Conservation (phyloP, 2,329 filamentous ascomycete genomes). For the Colletotrichum eleusines region DNA sequence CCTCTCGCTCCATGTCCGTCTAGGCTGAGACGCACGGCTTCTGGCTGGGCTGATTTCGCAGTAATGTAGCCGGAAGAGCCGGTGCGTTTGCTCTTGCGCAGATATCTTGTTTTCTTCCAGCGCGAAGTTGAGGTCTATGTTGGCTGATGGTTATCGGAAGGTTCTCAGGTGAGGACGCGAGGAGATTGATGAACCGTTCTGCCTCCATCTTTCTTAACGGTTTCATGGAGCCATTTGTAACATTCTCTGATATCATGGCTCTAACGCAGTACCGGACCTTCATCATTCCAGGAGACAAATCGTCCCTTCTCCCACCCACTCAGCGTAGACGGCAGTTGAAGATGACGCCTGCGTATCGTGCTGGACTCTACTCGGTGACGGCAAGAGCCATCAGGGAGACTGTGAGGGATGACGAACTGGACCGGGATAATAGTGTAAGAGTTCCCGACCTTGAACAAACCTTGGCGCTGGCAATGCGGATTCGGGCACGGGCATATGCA, state of each 20-base stretch:
- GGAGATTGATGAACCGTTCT: slow-evolving; percentile 61
- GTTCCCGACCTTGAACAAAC: slow-evolving; percentile 59
- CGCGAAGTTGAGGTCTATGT: slow-evolving; percentile 61
- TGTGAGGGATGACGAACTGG: slow-evolving; percentile 67
- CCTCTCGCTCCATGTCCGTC: slow-evolving; percentile 59
- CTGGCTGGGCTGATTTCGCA: slow-evolving; percentile 58
- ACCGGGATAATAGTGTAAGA: slow-evolving; percentile 66
- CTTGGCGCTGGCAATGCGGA: slow-evolving; percentile 59
- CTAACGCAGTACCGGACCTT: slow-evolving; percentile 65
- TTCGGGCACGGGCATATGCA: slow-evolving; percentile 65
- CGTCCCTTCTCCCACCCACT: slow-evolving; percentile 65
- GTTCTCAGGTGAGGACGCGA: slow-evolving; percentile 62
- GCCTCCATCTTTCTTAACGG: slow-evolving; percentile 54
- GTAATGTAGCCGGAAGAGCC: slow-evolving; percentile 63
- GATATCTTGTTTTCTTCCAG: slow-evolving; percentile 62
- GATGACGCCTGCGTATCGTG: slow-evolving; percentile 62
- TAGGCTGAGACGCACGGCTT: slow-evolving; percentile 60
- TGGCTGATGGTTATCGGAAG: slow-evolving; percentile 63
- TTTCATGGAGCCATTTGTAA: slow-evolving; percentile 45
- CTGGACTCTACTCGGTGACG: slow-evolving; percentile 60
- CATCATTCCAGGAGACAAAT: slow-evolving; percentile 66
- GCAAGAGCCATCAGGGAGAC: slow-evolving; percentile 68
- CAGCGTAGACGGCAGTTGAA: slow-evolving; percentile 65
- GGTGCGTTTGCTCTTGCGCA: slow-evolving; percentile 65
- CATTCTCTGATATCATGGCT: slow-evolving; percentile 54